Conservation (phyloP, 306 rosid genomes). For the Fragaria vesca region DNA sequence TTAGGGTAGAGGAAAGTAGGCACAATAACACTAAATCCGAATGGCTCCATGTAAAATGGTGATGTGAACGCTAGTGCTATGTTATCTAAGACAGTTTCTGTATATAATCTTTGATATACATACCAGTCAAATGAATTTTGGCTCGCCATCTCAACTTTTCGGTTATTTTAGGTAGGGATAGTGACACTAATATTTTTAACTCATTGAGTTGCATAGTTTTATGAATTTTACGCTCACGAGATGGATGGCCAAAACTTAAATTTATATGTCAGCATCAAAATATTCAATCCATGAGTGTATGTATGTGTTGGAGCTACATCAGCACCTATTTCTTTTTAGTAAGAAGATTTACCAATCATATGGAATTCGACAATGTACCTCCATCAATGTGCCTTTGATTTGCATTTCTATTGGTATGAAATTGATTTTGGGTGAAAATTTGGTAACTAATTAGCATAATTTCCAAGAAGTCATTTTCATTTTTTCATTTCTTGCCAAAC, state of each 20-base stretch:
- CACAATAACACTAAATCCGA: constrained; percentile 5
- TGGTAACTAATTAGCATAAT: background rate
- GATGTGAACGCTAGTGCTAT: background rate
- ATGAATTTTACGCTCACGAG: background rate
- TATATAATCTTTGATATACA: background rate
- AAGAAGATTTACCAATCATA: background rate
- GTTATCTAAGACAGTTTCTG: constrained; percentile 8
- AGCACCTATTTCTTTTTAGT: background rate
- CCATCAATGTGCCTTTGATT: background rate
- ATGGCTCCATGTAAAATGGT: background rate
- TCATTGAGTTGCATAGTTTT: too few relatives aligned
- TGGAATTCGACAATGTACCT: background rate
- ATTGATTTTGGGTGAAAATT: background rate
- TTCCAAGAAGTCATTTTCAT: background rate
- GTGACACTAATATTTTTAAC: background rate
- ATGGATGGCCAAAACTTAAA: background rate
- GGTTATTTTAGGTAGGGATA: background rate
- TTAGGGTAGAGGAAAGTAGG: constrained; percentile 1
- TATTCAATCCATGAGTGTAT: background rate
- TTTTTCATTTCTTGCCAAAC: background rate
- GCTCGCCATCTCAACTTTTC: background rate
- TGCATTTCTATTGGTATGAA: background rate
- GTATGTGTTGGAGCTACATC: background rate
- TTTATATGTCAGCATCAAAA: background rate
- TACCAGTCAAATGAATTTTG: background rate